Percentiles rank a stretch among this genome's conserved stretches.
Conservation (phyloP, 2,329 filamentous ascomycete species). For the Juglanconis oblonga region DNA sequence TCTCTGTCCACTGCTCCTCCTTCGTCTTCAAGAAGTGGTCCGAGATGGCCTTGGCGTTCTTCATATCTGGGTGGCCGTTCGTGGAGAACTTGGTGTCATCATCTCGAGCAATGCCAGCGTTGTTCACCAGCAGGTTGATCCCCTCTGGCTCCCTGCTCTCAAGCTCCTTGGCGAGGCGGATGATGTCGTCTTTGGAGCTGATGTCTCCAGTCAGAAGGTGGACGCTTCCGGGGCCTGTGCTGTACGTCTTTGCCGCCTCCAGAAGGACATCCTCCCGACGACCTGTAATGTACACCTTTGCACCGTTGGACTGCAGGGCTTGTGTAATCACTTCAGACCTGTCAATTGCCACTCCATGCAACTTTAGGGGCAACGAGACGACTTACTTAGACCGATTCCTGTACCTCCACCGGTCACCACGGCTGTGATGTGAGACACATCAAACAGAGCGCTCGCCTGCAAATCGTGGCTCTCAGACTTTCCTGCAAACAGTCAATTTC, state of each 20-base stretch:
- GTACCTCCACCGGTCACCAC: constrained; percentile 14
- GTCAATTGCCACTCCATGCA: neutral
- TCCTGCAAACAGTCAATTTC: neutral
- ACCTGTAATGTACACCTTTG: constrained; percentile 11
- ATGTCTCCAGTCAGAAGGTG: constrained; percentile 7
- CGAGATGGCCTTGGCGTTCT: constrained; percentile 43
- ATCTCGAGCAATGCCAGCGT: constrained; percentile 50
- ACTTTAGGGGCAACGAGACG: neutral
- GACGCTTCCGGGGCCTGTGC: constrained; percentile 6
- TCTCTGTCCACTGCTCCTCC: constrained; percentile 44
- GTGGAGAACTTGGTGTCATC: constrained; percentile 46
- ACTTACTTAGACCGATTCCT: constrained; percentile 12
- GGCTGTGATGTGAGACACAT: constrained; percentile 15
- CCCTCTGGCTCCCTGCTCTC: constrained; percentile 48
- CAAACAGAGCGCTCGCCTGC: constrained; percentile 9
- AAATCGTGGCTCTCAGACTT: constrained; percentile 7
- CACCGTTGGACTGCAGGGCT: constrained; percentile 13
- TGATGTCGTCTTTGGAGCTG: constrained; percentile 42
- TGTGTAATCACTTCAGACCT: constrained; percentile 8
- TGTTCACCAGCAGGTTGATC: constrained; percentile 51
- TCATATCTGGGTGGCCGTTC: constrained; percentile 44
- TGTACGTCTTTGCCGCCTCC: constrained; percentile 6
- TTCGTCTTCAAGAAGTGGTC: constrained; percentile 47
- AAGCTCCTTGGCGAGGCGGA: constrained; percentile 46
- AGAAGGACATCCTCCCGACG: constrained; percentile 9